phyloP scores from a whole-genome alignment of 2,329 filamentous ascomycete species.

The Blastomyces emzantsi region DNA sequence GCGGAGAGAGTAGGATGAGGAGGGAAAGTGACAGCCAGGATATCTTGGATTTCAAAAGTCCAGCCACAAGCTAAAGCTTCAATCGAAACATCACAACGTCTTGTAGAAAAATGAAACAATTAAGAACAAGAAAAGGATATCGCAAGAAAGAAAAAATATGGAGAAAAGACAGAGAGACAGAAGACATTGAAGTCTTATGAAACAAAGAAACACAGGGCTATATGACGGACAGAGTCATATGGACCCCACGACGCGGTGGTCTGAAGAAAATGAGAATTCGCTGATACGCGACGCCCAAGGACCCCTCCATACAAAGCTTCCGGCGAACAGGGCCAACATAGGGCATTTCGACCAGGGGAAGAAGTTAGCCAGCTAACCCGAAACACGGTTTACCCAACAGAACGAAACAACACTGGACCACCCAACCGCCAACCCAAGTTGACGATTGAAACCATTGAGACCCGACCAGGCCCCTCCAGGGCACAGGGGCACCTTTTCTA shows the following conservation, averaged over 20 bases:
- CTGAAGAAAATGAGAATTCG: constrained; percentile 4
- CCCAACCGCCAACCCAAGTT: neutral
- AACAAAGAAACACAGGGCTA: neutral
- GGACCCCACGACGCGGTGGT: neutral
- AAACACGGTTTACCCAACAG: neutral
- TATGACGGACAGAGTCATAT: neutral
- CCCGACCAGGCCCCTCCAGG: neutral
- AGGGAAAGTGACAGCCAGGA: neutral
- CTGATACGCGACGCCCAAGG: neutral
- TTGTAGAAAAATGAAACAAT: neutral
- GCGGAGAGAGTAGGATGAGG: neutral
- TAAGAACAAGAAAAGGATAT: neutral
- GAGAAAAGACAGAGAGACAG: neutral
- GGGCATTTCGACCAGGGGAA: neutral
- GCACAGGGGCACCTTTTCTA: neutral
- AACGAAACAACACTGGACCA: constrained; percentile 7
- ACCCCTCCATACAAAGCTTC: neutral
- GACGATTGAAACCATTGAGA: constrained; percentile 1
- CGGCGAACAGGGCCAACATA: neutral
- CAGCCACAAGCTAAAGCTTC: neutral
- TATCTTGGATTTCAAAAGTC: neutral
- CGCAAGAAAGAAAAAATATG: neutral
- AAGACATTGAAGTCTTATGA: neutral
- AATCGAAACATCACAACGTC: constrained; percentile 2
- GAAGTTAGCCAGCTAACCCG: neutral